A percentile compares a stretch with the other conserved stretches of the same genome.
These are phyloP conservation scores for Colletotrichum sp. DNA, from an alignment of 2,329 filamentous ascomycete species.

Conservation along the genomic window DNA sequence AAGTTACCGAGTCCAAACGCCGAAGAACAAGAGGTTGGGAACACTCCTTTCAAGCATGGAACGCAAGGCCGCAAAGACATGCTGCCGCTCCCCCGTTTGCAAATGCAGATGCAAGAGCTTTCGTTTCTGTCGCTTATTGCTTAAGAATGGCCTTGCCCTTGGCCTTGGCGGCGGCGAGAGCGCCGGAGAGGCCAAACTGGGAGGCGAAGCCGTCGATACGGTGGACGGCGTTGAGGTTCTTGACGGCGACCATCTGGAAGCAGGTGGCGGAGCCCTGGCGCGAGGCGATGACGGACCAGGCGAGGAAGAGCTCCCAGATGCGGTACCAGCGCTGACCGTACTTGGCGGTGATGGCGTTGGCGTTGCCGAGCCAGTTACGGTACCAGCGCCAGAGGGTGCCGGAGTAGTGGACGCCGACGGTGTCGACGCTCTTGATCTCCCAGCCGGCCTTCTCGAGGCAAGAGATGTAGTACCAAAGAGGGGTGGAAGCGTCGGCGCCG, in stretches of 20 bases:
- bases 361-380: constrained; percentile 96
- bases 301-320: constrained; percentile 93
- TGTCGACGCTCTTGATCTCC: constrained; percentile 91
- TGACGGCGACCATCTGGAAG: constrained; percentile 86
- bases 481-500: constrained; percentile 93
- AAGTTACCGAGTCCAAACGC: not conserved
- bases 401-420: constrained; percentile 95
- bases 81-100: not conserved
- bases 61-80: not conserved
- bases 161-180: constrained; percentile 47
- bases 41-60: not conserved
- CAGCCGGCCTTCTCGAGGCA: constrained; percentile 83
- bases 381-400: constrained; percentile 98
- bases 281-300: constrained; percentile 82
- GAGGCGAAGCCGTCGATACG: constrained; percentile 75
- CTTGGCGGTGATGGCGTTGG: constrained; percentile 90
- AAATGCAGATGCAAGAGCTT: not conserved
- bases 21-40: not conserved
- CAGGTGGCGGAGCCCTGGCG: constrained; percentile 85
- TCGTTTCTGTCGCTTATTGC: not conserved
- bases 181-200: constrained; percentile 73
- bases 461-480: constrained; percentile 85
- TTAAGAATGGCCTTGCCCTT: constrained; percentile 7
- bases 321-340: constrained; percentile 96
- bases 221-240: constrained; percentile 89